Percentiles rank a stretch among this genome's conserved stretches.
Conservation (phyloP, 2,329 filamentous ascomycete genomes). For the Immersiporthe knoxdaviesiana region DNA sequence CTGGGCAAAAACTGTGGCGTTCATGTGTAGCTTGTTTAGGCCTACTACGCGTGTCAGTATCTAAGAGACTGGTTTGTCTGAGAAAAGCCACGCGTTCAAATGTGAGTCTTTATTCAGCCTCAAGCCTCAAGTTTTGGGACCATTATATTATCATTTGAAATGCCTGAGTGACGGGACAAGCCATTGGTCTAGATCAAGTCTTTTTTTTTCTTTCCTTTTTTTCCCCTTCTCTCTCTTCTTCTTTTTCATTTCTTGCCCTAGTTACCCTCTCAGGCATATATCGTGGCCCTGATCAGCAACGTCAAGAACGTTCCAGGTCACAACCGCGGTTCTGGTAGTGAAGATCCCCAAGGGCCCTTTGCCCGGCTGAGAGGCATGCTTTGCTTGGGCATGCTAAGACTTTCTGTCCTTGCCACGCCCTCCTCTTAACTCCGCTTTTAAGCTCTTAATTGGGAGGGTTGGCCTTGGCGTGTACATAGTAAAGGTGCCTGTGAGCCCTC, state of each 20-base stretch:
- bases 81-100: not conserved
- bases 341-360: not conserved
- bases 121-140: not conserved
- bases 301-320: not conserved
- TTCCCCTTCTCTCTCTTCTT: too few species aligned
- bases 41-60: not conserved
- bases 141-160: not conserved
- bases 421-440: too few species aligned
- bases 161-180: not conserved
- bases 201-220: not conserved
- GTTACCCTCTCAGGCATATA: not conserved
- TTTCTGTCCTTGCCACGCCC: not conserved
- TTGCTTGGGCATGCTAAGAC: not conserved
- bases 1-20: not conserved
- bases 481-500: not conserved
- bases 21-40: not conserved
- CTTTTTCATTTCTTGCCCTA: too few species aligned
- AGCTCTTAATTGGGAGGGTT: not conserved
- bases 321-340: not conserved
- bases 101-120: not conserved
- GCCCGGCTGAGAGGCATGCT: slow-evolving; percentile 1
- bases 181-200: not conserved
- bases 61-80: not conserved
- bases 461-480: not conserved
- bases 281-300: not conserved